Evolutionary conservation across 306 rosid genomes (phyloP).

Genomic region (Trifolium subterraneum): DNA sequence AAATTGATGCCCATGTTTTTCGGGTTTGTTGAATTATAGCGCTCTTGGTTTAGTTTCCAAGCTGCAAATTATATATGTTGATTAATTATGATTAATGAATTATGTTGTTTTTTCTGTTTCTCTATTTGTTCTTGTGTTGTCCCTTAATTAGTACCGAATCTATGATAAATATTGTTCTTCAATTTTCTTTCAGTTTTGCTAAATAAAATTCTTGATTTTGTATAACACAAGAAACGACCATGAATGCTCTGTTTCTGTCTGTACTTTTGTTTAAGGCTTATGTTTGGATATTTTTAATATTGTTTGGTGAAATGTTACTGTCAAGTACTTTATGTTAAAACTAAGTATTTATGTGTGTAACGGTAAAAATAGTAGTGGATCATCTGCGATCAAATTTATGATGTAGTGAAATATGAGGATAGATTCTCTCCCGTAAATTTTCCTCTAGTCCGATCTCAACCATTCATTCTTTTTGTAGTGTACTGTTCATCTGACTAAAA

Average conservation of each 20-base stretch:
- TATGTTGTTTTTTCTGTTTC: neutral
- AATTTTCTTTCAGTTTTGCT: neutral
- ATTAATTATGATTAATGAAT: slow-evolving; percentile 14
- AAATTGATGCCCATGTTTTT: slow-evolving; percentile 22
- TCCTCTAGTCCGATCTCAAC: too few relatives aligned
- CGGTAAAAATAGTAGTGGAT: too few relatives aligned
- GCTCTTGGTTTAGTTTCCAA: neutral
- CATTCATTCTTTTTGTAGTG: too few relatives aligned
- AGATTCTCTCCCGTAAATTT: too few relatives aligned
- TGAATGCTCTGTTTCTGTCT: neutral
- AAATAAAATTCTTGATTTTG: neutral
- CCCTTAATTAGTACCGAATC: neutral
- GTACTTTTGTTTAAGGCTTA: neutral
- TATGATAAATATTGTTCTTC: neutral
- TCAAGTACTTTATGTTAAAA: too few relatives aligned
- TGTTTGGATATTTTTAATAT: neutral
- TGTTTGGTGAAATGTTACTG: neutral
- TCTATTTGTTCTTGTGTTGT: neutral
- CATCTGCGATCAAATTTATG: too few relatives aligned
- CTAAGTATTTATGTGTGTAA: too few relatives aligned
- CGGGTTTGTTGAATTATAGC: slow-evolving; percentile 32
- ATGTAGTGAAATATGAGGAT: too few relatives aligned
- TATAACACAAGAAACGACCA: neutral
- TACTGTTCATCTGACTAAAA: too few relatives aligned
- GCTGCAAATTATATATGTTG: neutral